phyloP scores from a whole-genome alignment of 768 basidiomycete genomes.

The Crassisporium funariophilum region DNA sequence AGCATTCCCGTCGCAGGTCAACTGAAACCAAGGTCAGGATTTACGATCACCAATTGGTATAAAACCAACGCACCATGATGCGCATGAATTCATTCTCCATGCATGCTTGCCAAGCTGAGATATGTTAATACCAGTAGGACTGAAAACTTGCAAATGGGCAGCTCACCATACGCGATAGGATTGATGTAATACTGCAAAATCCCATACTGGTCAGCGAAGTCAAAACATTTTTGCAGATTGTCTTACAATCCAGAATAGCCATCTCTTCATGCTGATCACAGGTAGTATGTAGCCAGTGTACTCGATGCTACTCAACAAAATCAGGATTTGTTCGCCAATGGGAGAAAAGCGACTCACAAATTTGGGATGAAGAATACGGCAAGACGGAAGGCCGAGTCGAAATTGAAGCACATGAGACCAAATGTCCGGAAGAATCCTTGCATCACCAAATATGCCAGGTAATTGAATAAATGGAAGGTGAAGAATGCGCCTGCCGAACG shows the following conservation, averaged over 20 bases:
- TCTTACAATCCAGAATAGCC: constrained; percentile 86
- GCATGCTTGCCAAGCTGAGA: constrained; percentile 65
- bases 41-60: constrained; percentile 4
- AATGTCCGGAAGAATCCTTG: constrained; percentile 85
- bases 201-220: neutral
- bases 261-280: constrained; percentile 70
- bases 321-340: neutral
- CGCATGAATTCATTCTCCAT: constrained; percentile 90
- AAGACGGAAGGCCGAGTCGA: constrained; percentile 49
- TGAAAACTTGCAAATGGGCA: neutral
- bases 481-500: constrained; percentile 45
- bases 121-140: constrained; percentile 1
- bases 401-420: constrained; percentile 52
- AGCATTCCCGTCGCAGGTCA: constrained; percentile 66
- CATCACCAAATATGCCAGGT: constrained; percentile 68
- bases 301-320: constrained; percentile 44
- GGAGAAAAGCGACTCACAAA: constrained; percentile 42
- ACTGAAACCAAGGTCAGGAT: constrained; percentile 29
- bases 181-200: constrained; percentile 68
- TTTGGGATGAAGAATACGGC: constrained; percentile 75
- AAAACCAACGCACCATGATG: constrained; percentile 49
- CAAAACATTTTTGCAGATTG: constrained; percentile 7
- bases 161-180: constrained; percentile 67
- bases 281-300: constrained; percentile 76
- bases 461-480: constrained; percentile 67